phyloP scores from a whole-genome alignment of 2,329 filamentous ascomycete genomes.

The Pestalotiopsis sp. region DNA sequence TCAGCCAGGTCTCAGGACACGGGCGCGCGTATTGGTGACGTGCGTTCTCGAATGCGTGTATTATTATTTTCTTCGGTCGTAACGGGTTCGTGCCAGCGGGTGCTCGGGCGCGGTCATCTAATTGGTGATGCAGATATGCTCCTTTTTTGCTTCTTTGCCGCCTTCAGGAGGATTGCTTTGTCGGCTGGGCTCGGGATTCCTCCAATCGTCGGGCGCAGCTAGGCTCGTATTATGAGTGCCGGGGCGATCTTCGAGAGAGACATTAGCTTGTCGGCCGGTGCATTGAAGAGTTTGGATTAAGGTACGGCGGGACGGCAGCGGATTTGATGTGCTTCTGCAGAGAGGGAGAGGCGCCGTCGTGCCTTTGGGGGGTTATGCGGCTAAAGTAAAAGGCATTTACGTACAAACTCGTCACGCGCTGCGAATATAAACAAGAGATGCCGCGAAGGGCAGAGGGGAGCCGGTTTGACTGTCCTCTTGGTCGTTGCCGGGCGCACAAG shows the following conservation, averaged over 20 bases:
- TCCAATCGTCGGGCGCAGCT: neutral
- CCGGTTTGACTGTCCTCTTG: neutral
- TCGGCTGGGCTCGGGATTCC: neutral
- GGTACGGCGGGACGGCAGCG: neutral
- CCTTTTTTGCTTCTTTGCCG: constrained; percentile 1
- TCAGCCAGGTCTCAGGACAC: constrained; percentile 2
- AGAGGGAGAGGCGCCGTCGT: neutral
- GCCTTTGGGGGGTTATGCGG: neutral
- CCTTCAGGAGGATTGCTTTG: neutral
- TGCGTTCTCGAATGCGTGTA: neutral
- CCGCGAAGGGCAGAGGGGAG: neutral
- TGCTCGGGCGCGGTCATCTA: constrained; percentile 2
- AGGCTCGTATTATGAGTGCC: neutral
- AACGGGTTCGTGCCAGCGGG: neutral
- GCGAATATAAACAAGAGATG: neutral
- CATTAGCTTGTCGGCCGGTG: neutral
- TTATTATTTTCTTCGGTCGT: neutral
- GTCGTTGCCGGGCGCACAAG: neutral
- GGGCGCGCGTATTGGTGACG: neutral
- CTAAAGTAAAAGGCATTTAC: constrained; percentile 3
- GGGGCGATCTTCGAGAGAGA: neutral
- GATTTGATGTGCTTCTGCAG: neutral
- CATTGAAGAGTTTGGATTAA: neutral
- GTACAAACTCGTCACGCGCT: neutral
- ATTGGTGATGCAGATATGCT: neutral